A percentile compares a stretch with the other conserved stretches of the same genome.
phyloP scores from a whole-genome alignment of 352 stramenopile genomes.

The Saprolegnia diclina region DNA sequence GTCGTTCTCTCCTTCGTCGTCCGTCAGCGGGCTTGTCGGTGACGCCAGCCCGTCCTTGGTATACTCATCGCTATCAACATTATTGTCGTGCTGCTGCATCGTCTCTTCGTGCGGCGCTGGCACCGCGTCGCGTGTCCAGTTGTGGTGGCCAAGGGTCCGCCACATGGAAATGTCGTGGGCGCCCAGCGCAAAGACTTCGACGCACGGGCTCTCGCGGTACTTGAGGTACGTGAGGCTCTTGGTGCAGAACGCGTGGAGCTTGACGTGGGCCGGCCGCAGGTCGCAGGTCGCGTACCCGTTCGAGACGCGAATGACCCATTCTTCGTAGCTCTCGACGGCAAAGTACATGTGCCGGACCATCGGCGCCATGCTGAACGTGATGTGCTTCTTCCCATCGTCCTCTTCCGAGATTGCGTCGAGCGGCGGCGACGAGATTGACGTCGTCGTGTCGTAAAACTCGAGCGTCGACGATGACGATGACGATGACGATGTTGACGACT shows the following conservation, averaged over 20 bases:
- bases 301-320: conserved; percentile 16
- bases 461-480: too few relatives aligned
- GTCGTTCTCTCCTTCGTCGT: not conserved
- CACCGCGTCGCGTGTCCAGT: not conserved
- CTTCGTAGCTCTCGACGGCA: conserved; percentile 13
- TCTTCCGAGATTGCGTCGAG: conserved; percentile 6
- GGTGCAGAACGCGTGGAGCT: conserved; percentile 18
- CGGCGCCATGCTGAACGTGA: not conserved
- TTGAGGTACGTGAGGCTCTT: conserved; percentile 25
- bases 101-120: not conserved
- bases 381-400: not conserved
- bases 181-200: conserved; percentile 20
- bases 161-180: conserved; percentile 24
- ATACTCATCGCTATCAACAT: not conserved
- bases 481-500: not conserved
- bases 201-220: conserved; percentile 23
- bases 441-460: not conserved
- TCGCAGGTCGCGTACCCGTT: conserved; percentile 5
- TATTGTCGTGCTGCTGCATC: not conserved
- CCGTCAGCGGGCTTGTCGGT: not conserved
- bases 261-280: conserved; percentile 11
- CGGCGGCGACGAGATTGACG: not conserved
- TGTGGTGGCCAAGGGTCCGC: conserved; percentile 11
- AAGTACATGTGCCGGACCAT: conserved; percentile 10
- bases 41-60: too few relatives aligned